Conservation (phyloP, 2,329 filamentous ascomycete species). For the Tolypocladium capitatum region DNA sequence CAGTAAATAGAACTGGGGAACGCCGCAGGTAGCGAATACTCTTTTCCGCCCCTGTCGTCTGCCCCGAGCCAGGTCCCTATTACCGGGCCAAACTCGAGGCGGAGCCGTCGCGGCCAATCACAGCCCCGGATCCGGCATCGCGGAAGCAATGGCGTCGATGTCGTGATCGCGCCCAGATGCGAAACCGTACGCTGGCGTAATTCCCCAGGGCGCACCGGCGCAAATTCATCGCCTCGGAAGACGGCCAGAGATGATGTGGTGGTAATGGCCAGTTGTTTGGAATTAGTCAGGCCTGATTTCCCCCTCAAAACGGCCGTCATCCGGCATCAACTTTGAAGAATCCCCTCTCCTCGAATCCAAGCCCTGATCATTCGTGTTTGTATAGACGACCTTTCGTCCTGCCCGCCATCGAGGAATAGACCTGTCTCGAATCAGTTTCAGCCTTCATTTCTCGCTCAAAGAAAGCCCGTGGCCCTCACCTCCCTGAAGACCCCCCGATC, state of each 20-base stretch:
- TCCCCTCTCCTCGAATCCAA: neutral
- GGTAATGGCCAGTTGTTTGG: neutral
- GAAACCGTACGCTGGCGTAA: too few relatives aligned
- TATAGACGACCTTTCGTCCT: neutral
- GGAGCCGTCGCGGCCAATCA: slow-evolving; percentile 22
- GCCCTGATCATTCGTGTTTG: neutral
- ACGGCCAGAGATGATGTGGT: neutral
- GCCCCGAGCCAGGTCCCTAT: neutral
- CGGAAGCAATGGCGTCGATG: slow-evolving; percentile 39
- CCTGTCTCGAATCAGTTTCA: neutral
- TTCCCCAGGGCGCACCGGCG: slow-evolving; percentile 8
- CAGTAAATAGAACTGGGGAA: neutral
- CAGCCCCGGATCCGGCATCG: slow-evolving; percentile 18
- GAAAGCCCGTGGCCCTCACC: neutral
- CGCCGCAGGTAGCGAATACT: neutral
- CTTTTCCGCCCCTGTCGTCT: neutral
- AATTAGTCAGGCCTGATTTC: neutral
- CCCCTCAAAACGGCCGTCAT: neutral
- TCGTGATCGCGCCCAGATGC: slow-evolving; percentile 32
- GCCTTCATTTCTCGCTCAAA: neutral
- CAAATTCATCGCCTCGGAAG: slow-evolving; percentile 9
- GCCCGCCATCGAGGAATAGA: neutral
- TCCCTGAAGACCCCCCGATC: neutral
- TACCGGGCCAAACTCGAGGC: slow-evolving; percentile 5
- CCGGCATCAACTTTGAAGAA: neutral